Conservation (phyloP, 805 yeast species). For the Lachancea fermentati region DNA sequence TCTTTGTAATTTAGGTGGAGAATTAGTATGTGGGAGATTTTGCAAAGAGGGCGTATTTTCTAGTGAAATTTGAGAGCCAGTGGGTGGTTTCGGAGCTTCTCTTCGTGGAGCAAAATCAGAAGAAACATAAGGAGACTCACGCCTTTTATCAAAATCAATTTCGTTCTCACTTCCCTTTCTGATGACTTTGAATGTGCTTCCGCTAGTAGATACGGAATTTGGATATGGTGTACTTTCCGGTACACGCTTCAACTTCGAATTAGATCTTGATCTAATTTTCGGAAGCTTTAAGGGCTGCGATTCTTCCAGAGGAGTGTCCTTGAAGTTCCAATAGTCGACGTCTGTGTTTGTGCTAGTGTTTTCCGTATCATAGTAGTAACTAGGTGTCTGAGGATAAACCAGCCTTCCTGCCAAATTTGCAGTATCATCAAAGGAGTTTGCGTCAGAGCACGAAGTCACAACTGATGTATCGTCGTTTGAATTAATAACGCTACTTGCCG, state of each 20-base stretch:
- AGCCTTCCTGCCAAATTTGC: slow-evolving; percentile 18
- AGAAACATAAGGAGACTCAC: slow-evolving; percentile 65
- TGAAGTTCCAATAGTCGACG: slow-evolving; percentile 26
- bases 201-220: slow-evolving; percentile 13
- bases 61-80: slow-evolving; percentile 17
- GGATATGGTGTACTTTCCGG: slow-evolving; percentile 2
- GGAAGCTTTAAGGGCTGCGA: slow-evolving; percentile 9
- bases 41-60: neutral
- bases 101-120: slow-evolving; percentile 62
- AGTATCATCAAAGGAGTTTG: slow-evolving; percentile 28
- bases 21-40: neutral
- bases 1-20: slow-evolving; percentile 15
- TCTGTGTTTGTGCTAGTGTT: slow-evolving; percentile 13
- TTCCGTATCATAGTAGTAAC: slow-evolving; percentile 25
- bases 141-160: slow-evolving; percentile 74
- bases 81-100: slow-evolving; percentile 68
- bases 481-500: slow-evolving; percentile 21
- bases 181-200: slow-evolving; percentile 58
- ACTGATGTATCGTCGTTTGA: slow-evolving; percentile 27
- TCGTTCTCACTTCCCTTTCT: slow-evolving; percentile 59
- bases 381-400: slow-evolving; percentile 32
- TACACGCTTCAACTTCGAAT: slow-evolving; percentile 3
- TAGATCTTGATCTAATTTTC: slow-evolving; percentile 13
- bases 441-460: slow-evolving; percentile 27
- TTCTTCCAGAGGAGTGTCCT: slow-evolving; percentile 19